Conservation (phyloP, 2,329 filamentous ascomycete species). For the Verruconis gallopava region DNA sequence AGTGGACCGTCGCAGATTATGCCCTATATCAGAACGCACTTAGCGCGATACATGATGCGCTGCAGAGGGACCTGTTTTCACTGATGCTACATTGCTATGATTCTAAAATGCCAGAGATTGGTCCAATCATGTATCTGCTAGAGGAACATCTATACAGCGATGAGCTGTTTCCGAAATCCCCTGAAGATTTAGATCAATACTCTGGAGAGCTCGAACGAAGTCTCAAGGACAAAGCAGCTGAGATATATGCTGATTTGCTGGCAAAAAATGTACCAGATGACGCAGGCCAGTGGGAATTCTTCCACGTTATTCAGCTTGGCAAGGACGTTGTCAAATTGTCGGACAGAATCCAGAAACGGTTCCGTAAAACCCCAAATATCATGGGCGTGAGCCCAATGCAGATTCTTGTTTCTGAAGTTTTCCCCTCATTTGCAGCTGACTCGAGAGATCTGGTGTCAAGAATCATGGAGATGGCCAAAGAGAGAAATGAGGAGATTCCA, state of each 20-base stretch:
- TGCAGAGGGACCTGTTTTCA: constrained; percentile 78
- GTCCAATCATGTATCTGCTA: constrained; percentile 65
- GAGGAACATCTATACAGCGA: constrained; percentile 74
- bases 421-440: constrained; percentile 84
- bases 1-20: constrained; percentile 38
- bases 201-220: constrained; percentile 57
- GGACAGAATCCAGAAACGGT: constrained; percentile 84
- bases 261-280: constrained; percentile 67
- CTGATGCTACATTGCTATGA: constrained; percentile 84
- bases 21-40: constrained; percentile 61
- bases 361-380: constrained; percentile 74
- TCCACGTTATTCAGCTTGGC: constrained; percentile 78
- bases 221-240: constrained; percentile 58
- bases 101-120: constrained; percentile 69
- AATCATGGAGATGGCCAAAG: constrained; percentile 61
- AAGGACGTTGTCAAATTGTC: constrained; percentile 75
- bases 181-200: constrained; percentile 61
- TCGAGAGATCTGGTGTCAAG: constrained; percentile 71
- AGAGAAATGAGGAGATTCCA: constrained; percentile 60
- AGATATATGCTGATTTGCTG: constrained; percentile 69
- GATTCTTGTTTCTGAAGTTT: constrained; percentile 68
- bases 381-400: constrained; percentile 60
- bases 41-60: constrained; percentile 60
- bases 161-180: constrained; percentile 55
- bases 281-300: constrained; percentile 79